Evolutionary conservation across 176 grass and related monocot genomes (phyloP), one percentile per base, ranked within the genome.

Genomic region (Aegilops longissima): DNA sequence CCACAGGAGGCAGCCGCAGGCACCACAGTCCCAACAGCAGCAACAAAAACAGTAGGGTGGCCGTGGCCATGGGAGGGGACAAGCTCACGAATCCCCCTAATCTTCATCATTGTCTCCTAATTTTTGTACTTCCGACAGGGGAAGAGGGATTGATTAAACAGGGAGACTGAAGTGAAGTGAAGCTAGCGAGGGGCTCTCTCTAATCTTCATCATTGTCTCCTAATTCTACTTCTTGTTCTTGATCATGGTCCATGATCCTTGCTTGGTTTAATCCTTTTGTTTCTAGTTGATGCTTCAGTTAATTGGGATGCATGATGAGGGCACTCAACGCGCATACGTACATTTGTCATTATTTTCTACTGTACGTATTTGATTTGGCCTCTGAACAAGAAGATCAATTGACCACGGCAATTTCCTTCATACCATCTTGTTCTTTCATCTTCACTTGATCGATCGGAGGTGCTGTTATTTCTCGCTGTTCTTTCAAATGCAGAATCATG

Each of bases 1-100:
- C 77, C 91, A 24, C 81, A 86, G 87, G 80, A 89, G 84, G 87
- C 90, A 80, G 29, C 83, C 5, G 23, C 77, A 77, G 58, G 33
- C 83, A 36, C 79, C 88, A 29, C 83, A 82, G 24, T 74, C 29
- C 56, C 86, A 85, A 9, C 70, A 56, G 16, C 82, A 82, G 42
- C 59, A 89, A 73, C 73, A 85, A 58, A 45, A 85, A 0, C 45
- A 5, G 45, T 49, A 40, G 39, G 38, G 35, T 36, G 36, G 6
- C 39, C 39, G 84, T 83, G 86, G 78, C 86, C 85, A 78, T 84
- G 63, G 23, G 36, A 38, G 36, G 83, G 61, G 79, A 89, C 85
- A 75, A n/a, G 17, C 21, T 45, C 35, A 21, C 8, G 4, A 78
- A 90, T 82, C 79, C 84, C 78, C 35, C 52, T 44, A 66, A 25